Evolutionary conservation across 2,329 filamentous ascomycete species (phyloP).

Genomic region (Monilinia fructicola): DNA sequence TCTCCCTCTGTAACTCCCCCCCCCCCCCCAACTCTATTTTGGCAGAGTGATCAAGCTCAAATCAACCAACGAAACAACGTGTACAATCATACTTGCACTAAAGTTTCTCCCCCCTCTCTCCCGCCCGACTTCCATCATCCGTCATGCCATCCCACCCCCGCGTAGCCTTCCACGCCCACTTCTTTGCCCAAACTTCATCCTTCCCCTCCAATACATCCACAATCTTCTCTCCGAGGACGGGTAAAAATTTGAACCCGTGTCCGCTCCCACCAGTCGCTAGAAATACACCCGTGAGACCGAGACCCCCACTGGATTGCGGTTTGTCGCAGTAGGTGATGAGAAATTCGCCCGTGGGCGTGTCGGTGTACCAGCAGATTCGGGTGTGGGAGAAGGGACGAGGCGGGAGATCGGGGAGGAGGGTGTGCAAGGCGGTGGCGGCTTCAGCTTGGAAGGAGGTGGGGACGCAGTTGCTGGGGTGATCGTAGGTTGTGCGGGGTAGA

Average conservation of each 20-base stretch:
- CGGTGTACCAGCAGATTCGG: conserved; percentile 64
- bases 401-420: conserved; percentile 55
- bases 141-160: conserved; percentile 32
- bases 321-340: conserved; percentile 51
- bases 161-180: conserved; percentile 53
- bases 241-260: conserved; percentile 53
- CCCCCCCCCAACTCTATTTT: neutral
- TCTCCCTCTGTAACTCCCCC: neutral
- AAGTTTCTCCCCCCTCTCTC: conserved; percentile 34
- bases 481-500: conserved; percentile 31
- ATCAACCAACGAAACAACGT: neutral
- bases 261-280: conserved; percentile 51
- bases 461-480: conserved; percentile 31
- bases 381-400: conserved; percentile 52
- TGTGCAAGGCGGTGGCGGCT: conserved; percentile 30
- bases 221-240: conserved; percentile 48
- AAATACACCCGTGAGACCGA: conserved; percentile 48
- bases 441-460: conserved; percentile 32
- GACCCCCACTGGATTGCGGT: conserved; percentile 41
- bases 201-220: conserved; percentile 44
- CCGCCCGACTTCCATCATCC: conserved; percentile 39
- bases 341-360: conserved; percentile 64
- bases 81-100: neutral
- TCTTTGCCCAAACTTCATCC: conserved; percentile 47
- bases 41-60: neutral